A percentile compares a stretch with the other conserved stretches of the same genome.
These are phyloP conservation scores for Beauveria asiatica DNA, from an alignment of 2,329 filamentous ascomycete genomes.

Conservation along the genomic window DNA sequence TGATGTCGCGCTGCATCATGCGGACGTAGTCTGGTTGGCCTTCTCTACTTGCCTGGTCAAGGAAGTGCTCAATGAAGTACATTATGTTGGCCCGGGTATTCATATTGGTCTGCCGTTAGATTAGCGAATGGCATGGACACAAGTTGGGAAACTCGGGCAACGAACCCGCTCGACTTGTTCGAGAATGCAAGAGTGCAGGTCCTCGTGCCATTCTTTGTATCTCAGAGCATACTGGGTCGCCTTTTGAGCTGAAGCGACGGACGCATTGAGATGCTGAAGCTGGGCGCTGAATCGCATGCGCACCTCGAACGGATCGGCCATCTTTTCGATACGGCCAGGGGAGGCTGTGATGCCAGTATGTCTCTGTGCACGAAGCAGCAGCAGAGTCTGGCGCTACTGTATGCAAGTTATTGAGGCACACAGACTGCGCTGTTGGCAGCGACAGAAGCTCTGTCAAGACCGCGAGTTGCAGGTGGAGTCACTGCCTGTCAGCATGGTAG, in stretches of 20 bases:
- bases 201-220: conserved; percentile 90
- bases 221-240: conserved; percentile 91
- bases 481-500: not conserved
- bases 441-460: not conserved
- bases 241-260: conserved; percentile 80
- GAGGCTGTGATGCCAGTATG: not conserved
- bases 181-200: conserved; percentile 92
- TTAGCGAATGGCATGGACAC: not conserved
- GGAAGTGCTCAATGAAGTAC: conserved; percentile 95
- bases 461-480: not conserved
- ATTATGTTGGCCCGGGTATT: conserved; percentile 97
- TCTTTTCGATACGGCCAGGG: conserved; percentile 21
- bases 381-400: not conserved
- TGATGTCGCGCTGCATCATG: conserved; percentile 92
- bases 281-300: conserved; percentile 93
- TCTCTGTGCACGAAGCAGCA: not conserved
- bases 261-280: conserved; percentile 85
- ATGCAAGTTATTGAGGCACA: not conserved
- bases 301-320: conserved; percentile 89
- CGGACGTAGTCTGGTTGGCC: conserved; percentile 73
- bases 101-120: conserved; percentile 64
- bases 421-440: not conserved
- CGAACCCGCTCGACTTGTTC: conserved; percentile 82
- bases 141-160: conserved; percentile 1
- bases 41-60: conserved; percentile 73